Evolutionary conservation across 306 rosid genomes (phyloP).

Genomic region (Dryas alaskensis): DNA sequence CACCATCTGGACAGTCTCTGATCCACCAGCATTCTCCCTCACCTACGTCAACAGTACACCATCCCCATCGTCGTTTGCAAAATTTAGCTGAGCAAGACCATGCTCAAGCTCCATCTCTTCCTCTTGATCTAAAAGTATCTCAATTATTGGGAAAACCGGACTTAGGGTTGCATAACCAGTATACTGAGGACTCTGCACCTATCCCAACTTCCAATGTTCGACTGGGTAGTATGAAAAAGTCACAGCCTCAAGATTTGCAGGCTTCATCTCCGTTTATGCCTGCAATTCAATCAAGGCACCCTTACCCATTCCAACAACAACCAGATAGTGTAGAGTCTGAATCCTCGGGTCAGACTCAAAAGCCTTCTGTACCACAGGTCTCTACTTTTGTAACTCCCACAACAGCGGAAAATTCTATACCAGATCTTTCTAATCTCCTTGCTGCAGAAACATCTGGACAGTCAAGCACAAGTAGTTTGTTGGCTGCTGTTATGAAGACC

Average conservation of each 20-base stretch:
- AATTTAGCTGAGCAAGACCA: slow-evolving; percentile 42
- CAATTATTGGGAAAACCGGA: slow-evolving; percentile 31
- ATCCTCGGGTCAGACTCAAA: slow-evolving; percentile 39
- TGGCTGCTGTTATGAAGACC: slow-evolving; percentile 72
- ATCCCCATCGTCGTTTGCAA: slow-evolving; percentile 39
- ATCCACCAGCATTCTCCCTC: slow-evolving; percentile 46
- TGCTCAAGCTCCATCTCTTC: slow-evolving; percentile 27
- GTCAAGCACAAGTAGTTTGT: slow-evolving; percentile 57
- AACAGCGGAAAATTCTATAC: slow-evolving; percentile 24
- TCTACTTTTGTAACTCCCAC: slow-evolving; percentile 25
- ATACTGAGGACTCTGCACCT: slow-evolving; percentile 42
- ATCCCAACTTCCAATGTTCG: slow-evolving; percentile 31
- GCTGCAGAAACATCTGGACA: slow-evolving; percentile 47
- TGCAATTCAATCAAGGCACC: slow-evolving; percentile 42
- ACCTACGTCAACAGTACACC: slow-evolving; percentile 29
- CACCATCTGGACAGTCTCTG: slow-evolving; percentile 53
- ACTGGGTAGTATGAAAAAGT: slow-evolving; percentile 36
- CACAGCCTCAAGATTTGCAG: slow-evolving; percentile 46
- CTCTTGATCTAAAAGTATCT: slow-evolving; percentile 40
- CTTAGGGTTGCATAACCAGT: slow-evolving; percentile 30
- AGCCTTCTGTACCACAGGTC: slow-evolving; percentile 29
- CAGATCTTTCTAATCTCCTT: slow-evolving; percentile 29
- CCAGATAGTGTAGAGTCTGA: slow-evolving; percentile 37
- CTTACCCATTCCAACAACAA: slow-evolving; percentile 31
- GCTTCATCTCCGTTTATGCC: slow-evolving; percentile 39